A percentile compares a stretch with the other conserved stretches of the same genome.
These are phyloP conservation scores for Geotrichum macrosporum DNA, from an alignment of 1,139 yeast genomes.

Conservation along the genomic window DNA sequence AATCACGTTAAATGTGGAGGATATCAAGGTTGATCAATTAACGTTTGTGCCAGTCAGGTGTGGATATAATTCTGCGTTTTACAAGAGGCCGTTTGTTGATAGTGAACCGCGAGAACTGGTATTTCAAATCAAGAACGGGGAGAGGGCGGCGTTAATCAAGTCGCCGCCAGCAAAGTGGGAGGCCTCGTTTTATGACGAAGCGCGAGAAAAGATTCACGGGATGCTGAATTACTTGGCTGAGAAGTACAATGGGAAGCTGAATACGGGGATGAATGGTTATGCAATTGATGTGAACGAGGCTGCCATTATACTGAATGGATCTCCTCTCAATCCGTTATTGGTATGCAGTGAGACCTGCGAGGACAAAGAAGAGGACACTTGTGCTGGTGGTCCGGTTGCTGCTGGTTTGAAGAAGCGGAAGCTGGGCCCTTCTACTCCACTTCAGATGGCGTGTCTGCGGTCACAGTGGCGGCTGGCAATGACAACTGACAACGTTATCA, in stretches of 20 bases:
- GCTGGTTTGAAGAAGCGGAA: conserved; percentile 11
- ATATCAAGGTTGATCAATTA: conserved; percentile 34
- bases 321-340: conserved; percentile 8
- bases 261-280: conserved; percentile 14
- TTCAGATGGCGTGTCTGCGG: conserved; percentile 16
- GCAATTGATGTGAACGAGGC: conserved; percentile 12
- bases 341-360: conserved; percentile 5
- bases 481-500: background rate
- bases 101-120: conserved; percentile 46
- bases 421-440: conserved; percentile 17
- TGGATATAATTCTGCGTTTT: conserved; percentile 29
- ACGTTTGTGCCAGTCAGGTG: background rate
- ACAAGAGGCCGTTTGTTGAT: conserved; percentile 59
- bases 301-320: conserved; percentile 11
- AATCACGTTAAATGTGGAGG: conserved; percentile 51
- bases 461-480: conserved; percentile 14
- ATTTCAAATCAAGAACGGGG: conserved; percentile 47
- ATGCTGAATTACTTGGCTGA: conserved; percentile 4
- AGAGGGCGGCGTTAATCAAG: conserved; percentile 16
- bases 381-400: background rate
- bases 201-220: conserved; percentile 8
- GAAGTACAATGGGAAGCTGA: background rate
- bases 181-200: conserved; percentile 17
- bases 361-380: background rate
- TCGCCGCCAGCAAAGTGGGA: conserved; percentile 19